Evolutionary conservation across 106 monocot genomes (phyloP), one percentile per base, ranked within the genome.

Genomic region (Platanthera zijinensis): DNA sequence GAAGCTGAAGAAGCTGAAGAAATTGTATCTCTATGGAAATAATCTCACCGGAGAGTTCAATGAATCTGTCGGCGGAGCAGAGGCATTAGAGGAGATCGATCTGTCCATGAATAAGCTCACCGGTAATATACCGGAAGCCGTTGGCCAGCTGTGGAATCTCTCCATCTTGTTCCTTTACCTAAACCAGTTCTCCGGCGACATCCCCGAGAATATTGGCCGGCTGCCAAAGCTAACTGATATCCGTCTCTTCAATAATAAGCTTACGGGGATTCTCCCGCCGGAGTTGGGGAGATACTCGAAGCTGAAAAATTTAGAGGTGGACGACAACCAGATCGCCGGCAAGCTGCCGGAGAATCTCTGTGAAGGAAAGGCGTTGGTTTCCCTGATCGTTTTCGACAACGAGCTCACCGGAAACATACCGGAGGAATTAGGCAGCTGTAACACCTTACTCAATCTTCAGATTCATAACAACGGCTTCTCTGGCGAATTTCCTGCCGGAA

Each of bases 391-490:
- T 6, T 89, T 45, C 51, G 22, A 84, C 74, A 95, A 92, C 75
- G 59, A 79, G 17, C 52, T 96, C 62, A 81, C 67, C 6, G 95
- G 90, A 7, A 69, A 18, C 22, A 11, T 92, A 0, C 95, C 90
- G 8, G 69, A 54, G 8, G 83, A 80, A 0, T 83, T 96, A 14
- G 84, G 73, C 4, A 69, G 68, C 22, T 92, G 92, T 52, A 4
- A 11, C 10, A 68, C 48, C 2, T 57, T 95, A 46, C 17, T 52
- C 1, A 78, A 76, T 45, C 71, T 95, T 18, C 73, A 78, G 77
- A 19, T 95, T 10, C 54, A 90, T 54, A 69, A 79, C 15, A 95
- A 92, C 73, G 18, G 17, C 5, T 79, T 95, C 73, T 75, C 72
- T 25, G 95, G 95, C 49, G 80, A 80, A 1, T 18, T 92, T 2